phyloP scores from a whole-genome alignment of 148 eudicot species.

The Diospyros kaki region DNA sequence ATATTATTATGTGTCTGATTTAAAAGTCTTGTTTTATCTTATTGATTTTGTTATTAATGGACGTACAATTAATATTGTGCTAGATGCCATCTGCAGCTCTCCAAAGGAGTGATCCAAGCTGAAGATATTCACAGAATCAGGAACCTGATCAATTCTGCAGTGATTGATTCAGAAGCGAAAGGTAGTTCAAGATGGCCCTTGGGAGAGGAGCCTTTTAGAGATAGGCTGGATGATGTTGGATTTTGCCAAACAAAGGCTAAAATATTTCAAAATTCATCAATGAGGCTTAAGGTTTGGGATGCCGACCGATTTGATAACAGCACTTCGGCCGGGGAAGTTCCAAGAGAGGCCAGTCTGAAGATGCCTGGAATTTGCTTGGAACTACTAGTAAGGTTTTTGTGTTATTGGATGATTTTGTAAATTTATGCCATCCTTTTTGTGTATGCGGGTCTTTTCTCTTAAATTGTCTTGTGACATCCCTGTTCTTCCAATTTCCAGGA shows the following conservation, averaged over 20 bases:
- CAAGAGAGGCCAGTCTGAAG: constrained; percentile 17
- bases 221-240: constrained; percentile 13
- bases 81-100: neutral
- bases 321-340: constrained; percentile 18
- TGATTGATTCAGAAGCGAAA: constrained; percentile 30
- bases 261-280: constrained; percentile 10
- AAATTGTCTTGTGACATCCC: neutral
- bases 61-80: no score
- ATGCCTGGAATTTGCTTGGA: constrained; percentile 5
- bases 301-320: constrained; percentile 24
- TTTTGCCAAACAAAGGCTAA: constrained; percentile 20
- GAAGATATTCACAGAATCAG: constrained; percentile 19
- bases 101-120: constrained; percentile 12
- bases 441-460: no score
- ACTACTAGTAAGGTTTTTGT: constrained; percentile 4
- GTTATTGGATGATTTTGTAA: no score
- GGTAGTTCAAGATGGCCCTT: constrained; percentile 35
- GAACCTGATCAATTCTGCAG: constrained; percentile 21
- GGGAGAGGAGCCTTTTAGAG: constrained; percentile 21
- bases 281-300: constrained; percentile 17
- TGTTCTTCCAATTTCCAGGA: constrained; percentile 5
- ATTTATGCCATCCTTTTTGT: no score
- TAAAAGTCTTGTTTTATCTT: no score
- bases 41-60: no score
- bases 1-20: no score